Percentiles rank a stretch among this genome's conserved stretches.
Evolutionary conservation across 352 stramenopile genomes (phyloP).

Genomic region (Phytophthora macrochlamydospora): DNA sequence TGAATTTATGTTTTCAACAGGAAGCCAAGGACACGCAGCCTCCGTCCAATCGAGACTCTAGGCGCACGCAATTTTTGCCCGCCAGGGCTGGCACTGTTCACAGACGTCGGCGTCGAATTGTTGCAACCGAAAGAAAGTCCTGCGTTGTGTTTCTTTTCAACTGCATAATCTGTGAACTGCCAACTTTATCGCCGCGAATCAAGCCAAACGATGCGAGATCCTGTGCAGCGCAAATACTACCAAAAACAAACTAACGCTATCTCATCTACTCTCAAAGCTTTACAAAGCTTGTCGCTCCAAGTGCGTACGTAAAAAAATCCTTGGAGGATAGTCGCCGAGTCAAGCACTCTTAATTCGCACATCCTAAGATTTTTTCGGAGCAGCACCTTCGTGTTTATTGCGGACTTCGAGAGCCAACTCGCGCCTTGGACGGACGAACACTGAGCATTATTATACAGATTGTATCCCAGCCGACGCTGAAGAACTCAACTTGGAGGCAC

Average conservation of each 20-base stretch:
- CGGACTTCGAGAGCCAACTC: background rate
- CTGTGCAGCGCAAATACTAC: too few species aligned
- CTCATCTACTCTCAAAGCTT: too few species aligned
- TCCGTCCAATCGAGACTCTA: slow-evolving; percentile 7
- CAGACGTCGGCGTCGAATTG: background rate
- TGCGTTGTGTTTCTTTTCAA: background rate
- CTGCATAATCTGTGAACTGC: too few species aligned
- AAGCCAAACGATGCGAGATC: too few species aligned
- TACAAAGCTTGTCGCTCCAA: too few species aligned
- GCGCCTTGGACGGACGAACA: slow-evolving; percentile 1
- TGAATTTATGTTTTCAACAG: slow-evolving; percentile 4
- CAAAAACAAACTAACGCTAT: too few species aligned
- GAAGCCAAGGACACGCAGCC: slow-evolving; percentile 13
- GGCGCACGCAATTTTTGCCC: too few species aligned
- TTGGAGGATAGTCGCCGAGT: too few species aligned
- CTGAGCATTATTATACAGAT: slow-evolving; percentile 16
- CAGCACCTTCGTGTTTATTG: too few species aligned
- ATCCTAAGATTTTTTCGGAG: background rate
- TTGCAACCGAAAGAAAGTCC: background rate
- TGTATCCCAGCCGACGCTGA: slow-evolving; percentile 23
- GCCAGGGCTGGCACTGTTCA: background rate
- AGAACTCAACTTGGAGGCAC: slow-evolving; percentile 5
- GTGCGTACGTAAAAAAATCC: too few species aligned
- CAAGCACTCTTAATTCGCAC: too few species aligned
- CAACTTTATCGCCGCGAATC: too few species aligned